Evolutionary conservation across 176 grass and related monocot species (phyloP).

Genomic region (Microstegium vimineum): DNA sequence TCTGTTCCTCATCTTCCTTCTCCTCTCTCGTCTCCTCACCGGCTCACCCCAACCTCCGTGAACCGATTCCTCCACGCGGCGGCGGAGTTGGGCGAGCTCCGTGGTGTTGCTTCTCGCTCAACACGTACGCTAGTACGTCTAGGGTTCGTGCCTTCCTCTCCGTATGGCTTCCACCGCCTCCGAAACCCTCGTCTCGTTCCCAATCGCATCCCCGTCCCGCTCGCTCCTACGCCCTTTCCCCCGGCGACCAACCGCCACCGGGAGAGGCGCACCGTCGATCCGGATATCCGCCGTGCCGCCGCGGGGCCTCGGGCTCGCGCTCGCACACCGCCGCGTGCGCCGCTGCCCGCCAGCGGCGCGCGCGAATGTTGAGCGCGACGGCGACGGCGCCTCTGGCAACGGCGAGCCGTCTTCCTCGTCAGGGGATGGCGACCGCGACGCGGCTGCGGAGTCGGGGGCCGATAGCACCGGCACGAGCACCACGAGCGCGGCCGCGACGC

Average conservation of each 20-base stretch:
- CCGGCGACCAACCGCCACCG: not conserved
- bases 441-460: slow-evolving; percentile 15
- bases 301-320: slow-evolving; percentile 45
- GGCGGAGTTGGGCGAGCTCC: not conserved
- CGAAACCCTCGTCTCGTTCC: slow-evolving; percentile 63
- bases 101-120: not conserved
- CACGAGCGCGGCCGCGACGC: slow-evolving; percentile 28
- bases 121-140: not conserved
- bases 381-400: slow-evolving; percentile 17
- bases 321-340: slow-evolving; percentile 34
- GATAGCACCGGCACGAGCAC: slow-evolving; percentile 35
- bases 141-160: slow-evolving; percentile 19
- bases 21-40: not conserved
- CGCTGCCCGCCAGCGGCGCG: slow-evolving; percentile 44
- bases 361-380: slow-evolving; percentile 45
- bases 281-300: slow-evolving; percentile 45
- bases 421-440: slow-evolving; percentile 30
- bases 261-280: slow-evolving; percentile 16
- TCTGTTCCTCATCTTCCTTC: slow-evolving; percentile 27
- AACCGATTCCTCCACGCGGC: slow-evolving; percentile 26
- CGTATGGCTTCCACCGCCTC: slow-evolving; percentile 40
- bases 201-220: slow-evolving; percentile 38
- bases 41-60: too few species aligned
- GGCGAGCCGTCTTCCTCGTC: slow-evolving; percentile 39
- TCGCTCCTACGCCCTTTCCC: slow-evolving; percentile 20